Evolutionary conservation across 371 early-diverging fungal genomes (phyloP).

Genomic region (Chytridium lagenaria): DNA sequence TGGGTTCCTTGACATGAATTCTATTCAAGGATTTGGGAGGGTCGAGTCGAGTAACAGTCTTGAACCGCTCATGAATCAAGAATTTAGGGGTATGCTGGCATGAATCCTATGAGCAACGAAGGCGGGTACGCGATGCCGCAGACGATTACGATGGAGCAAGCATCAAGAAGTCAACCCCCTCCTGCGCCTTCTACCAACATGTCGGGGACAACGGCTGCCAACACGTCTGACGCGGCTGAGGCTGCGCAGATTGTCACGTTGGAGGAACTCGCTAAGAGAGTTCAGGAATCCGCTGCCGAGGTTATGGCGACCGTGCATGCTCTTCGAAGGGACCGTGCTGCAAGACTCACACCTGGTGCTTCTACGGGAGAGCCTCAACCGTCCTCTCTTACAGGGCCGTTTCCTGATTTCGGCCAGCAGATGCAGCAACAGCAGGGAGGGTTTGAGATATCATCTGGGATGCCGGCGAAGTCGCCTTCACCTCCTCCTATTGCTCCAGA

Average conservation of each 20-base stretch:
- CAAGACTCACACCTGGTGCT: constrained; percentile 1
- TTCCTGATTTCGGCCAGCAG: neutral
- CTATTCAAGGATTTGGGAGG: too few relatives aligned
- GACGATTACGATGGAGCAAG: too few relatives aligned
- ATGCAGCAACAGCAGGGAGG: too few relatives aligned
- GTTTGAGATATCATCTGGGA: too few relatives aligned
- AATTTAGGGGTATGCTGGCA: too few relatives aligned
- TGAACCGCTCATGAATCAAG: too few relatives aligned
- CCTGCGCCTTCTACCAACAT: too few relatives aligned
- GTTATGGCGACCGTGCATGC: constrained; percentile 19
- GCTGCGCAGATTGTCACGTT: constrained; percentile 11
- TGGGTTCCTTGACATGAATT: neutral
- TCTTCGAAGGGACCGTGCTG: neutral
- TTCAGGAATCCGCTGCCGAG: constrained; percentile 17
- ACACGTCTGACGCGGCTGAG: neutral
- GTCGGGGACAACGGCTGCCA: neutral
- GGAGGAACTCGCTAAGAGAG: constrained; percentile 7
- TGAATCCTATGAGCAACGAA: too few relatives aligned
- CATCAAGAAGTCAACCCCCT: too few relatives aligned
- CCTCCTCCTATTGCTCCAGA: neutral
- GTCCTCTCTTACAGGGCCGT: neutral
- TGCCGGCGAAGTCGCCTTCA: neutral
- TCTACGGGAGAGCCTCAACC: neutral
- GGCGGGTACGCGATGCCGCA: too few relatives aligned
- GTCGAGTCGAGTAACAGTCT: too few relatives aligned